Conservation (phyloP, 2,329 filamentous ascomycete species). For the Aspergillus pseudonomiae region DNA sequence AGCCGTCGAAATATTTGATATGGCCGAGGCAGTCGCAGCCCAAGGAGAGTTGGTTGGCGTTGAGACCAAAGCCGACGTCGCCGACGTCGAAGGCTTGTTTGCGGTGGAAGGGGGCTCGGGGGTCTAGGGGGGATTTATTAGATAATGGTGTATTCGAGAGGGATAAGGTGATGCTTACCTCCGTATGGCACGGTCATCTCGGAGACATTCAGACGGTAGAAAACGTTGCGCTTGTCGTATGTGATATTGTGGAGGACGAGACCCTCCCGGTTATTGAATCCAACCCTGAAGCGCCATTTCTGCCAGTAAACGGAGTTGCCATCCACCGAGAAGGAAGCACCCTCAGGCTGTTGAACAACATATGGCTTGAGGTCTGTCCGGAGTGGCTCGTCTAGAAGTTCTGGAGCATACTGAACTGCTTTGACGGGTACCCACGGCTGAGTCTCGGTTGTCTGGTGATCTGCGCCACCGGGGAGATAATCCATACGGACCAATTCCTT, state of each 20-base stretch:
- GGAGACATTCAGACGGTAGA: constrained; percentile 67
- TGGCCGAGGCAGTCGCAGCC: constrained; percentile 72
- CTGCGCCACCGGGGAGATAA: constrained; percentile 67
- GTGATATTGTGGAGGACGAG: constrained; percentile 69
- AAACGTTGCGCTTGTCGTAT: constrained; percentile 65
- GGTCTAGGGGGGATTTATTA: constrained; percentile 56
- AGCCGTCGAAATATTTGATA: constrained; percentile 67
- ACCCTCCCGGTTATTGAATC: constrained; percentile 66
- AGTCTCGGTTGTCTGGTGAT: constrained; percentile 59
- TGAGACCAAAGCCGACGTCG: constrained; percentile 67
- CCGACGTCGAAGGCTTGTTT: constrained; percentile 73
- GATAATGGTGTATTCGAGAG: not conserved
- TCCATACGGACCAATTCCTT: constrained; percentile 71
- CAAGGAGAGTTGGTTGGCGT: constrained; percentile 70
- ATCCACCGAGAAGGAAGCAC: constrained; percentile 63
- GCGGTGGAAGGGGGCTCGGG: constrained; percentile 68
- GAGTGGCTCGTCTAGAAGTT: constrained; percentile 64
- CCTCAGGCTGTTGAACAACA: constrained; percentile 66
- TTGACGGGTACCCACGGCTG: constrained; percentile 60
- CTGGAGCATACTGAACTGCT: constrained; percentile 59
- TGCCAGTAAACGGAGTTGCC: constrained; percentile 66
- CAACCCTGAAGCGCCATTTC: constrained; percentile 65
- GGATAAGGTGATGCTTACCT: constrained; percentile 27
- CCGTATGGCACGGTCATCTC: constrained; percentile 64
- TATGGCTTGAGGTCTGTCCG: constrained; percentile 66